phyloP scores from a whole-genome alignment of 2,329 filamentous ascomycete species.

The Calonectria fujianensis region DNA sequence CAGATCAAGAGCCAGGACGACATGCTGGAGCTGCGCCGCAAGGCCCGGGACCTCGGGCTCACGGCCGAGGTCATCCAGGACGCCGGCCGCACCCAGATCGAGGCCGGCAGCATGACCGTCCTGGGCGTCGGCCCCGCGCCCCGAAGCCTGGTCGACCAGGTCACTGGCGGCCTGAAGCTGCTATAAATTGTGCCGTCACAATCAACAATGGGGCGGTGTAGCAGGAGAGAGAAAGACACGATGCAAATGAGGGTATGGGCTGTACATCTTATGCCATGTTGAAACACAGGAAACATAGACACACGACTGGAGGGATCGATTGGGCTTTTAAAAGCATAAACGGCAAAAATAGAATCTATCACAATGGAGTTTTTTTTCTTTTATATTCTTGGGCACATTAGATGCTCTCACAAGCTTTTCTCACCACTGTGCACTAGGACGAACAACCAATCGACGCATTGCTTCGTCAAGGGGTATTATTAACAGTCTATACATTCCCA shows the following conservation, averaged over 20 bases:
- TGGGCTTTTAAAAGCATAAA: conserved; percentile 37
- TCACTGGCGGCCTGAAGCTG: conserved; percentile 90
- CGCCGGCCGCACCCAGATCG: conserved; percentile 98
- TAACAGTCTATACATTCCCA: conserved; percentile 47
- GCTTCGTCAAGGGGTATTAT: conserved; percentile 53
- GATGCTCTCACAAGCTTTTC: neutral
- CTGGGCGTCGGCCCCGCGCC: conserved; percentile 89
- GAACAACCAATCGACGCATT: conserved; percentile 4
- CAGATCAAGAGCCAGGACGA: conserved; percentile 93
- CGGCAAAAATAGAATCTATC: conserved; percentile 35
- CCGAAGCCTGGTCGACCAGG: conserved; percentile 88
- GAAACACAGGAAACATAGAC: conserved; percentile 36
- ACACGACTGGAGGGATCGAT: conserved; percentile 10
- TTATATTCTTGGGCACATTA: neutral
- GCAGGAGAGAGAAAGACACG: neutral
- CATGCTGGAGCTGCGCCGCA: conserved; percentile 82
- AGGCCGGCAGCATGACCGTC: conserved; percentile 92
- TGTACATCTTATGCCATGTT: conserved; percentile 33
- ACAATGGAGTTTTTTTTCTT: conserved; percentile 32
- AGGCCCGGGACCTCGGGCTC: conserved; percentile 88
- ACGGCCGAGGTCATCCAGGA: conserved; percentile 94
- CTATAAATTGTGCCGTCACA: conserved; percentile 70
- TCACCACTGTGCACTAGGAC: neutral
- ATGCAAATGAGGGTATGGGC: conserved; percentile 12
- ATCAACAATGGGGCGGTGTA: neutral